phyloP scores from a whole-genome alignment of 2,329 filamentous ascomycete species.

The Alternaria brassicae region DNA sequence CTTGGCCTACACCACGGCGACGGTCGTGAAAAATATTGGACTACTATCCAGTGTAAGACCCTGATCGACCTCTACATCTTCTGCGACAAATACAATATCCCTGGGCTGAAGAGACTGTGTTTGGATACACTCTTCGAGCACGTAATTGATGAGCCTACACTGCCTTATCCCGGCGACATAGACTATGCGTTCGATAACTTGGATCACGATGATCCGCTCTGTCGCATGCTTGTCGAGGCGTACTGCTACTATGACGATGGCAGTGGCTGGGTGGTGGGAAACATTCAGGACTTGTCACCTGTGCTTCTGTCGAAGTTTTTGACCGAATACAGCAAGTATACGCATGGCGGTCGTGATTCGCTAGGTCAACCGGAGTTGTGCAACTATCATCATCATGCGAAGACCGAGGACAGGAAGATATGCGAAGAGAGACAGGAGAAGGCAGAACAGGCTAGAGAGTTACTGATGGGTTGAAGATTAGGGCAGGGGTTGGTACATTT shows the following conservation, averaged over 20 bases:
- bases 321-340: fast-evolving
- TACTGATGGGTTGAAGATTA: neutral
- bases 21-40: neutral
- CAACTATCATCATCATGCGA: neutral
- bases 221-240: neutral
- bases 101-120: neutral
- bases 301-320: neutral
- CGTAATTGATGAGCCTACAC: neutral
- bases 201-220: neutral
- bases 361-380: neutral
- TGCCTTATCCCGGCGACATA: neutral
- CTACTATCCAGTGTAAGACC: neutral
- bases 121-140: neutral
- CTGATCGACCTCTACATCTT: neutral
- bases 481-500: no score
- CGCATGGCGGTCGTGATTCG: neutral
- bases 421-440: neutral
- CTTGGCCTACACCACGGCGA: neutral
- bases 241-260: neutral
- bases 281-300: neutral
- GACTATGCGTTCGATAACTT: neutral
- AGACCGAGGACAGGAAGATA: neutral
- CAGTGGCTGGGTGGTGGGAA: neutral
- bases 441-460: neutral
- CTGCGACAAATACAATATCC: neutral